phyloP scores from a whole-genome alignment of 2,329 filamentous ascomycete species.

The Chrysosporium queenslandicum region DNA sequence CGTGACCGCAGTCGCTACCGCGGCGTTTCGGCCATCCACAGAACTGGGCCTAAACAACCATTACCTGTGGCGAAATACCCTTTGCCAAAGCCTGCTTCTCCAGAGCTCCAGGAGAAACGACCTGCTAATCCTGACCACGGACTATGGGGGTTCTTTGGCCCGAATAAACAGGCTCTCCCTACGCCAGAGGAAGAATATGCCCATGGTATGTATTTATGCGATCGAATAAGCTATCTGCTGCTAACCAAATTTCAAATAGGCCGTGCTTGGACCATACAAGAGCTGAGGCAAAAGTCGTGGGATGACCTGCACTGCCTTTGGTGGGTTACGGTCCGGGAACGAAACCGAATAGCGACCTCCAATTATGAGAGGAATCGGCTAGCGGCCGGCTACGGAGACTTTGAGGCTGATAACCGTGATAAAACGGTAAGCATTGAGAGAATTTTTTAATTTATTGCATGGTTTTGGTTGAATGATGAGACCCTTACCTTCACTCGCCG shows the following conservation, averaged over 20 bases:
- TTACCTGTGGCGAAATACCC: slow-evolving; percentile 62
- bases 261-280: slow-evolving; percentile 71
- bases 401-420: slow-evolving; percentile 56
- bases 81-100: slow-evolving; percentile 61
- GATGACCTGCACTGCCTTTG: slow-evolving; percentile 85
- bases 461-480: slow-evolving; percentile 19
- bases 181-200: slow-evolving; percentile 60
- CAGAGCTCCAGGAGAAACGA: slow-evolving; percentile 39
- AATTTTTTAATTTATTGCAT: neutral
- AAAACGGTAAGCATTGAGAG: slow-evolving; percentile 47
- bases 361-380: slow-evolving; percentile 57
- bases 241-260: slow-evolving; percentile 37
- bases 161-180: slow-evolving; percentile 55
- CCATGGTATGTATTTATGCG: slow-evolving; percentile 57
- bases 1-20: slow-evolving; percentile 68
- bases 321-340: slow-evolving; percentile 89
- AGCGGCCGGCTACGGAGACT: slow-evolving; percentile 62
- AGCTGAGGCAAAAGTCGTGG: slow-evolving; percentile 83
- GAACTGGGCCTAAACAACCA: slow-evolving; percentile 64
- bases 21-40: slow-evolving; percentile 69
- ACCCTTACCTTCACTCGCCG: slow-evolving; percentile 25
- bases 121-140: slow-evolving; percentile 65
- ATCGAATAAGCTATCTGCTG: no score
- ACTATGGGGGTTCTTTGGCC: slow-evolving; percentile 84
- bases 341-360: slow-evolving; percentile 78